phyloP scores from a whole-genome alignment of 2,329 filamentous ascomycete genomes.

The Clonostachys rhizophaga region DNA sequence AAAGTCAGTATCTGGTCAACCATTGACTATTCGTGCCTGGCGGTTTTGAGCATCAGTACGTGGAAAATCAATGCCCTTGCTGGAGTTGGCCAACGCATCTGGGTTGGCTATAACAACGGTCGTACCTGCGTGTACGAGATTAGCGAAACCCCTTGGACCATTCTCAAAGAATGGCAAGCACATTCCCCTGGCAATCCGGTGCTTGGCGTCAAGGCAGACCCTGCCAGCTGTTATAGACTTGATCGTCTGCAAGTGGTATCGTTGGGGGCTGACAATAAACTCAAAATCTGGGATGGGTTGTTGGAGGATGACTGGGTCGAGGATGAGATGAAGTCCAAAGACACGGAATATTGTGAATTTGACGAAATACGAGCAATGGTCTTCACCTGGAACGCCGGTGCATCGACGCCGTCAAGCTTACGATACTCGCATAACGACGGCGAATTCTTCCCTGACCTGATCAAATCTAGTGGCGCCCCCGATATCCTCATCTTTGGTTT shows the following conservation, averaged over 20 bases:
- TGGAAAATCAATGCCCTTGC: conserved; percentile 92
- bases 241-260: conserved; percentile 82
- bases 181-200: conserved; percentile 70
- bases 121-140: conserved; percentile 93
- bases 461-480: conserved; percentile 72
- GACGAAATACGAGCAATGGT: conserved; percentile 75
- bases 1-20: conserved; percentile 92
- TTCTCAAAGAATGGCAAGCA: conserved; percentile 93
- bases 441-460: conserved; percentile 74
- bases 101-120: conserved; percentile 93
- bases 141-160: conserved; percentile 73
- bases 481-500: conserved; percentile 96
- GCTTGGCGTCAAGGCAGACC: conserved; percentile 71
- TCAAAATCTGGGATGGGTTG: conserved; percentile 88
- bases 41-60: conserved; percentile 77
- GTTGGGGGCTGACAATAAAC: conserved; percentile 78
- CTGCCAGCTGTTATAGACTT: conserved; percentile 78
- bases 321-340: conserved; percentile 76
- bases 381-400: conserved; percentile 96
- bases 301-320: conserved; percentile 95
- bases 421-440: conserved; percentile 66
- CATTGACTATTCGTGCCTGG: conserved; percentile 71
- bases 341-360: conserved; percentile 81
- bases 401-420: conserved; percentile 83
- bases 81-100: conserved; percentile 77